Conservation (phyloP, 129 eudicot genomes). For the Pittosporum tobira region DNA sequence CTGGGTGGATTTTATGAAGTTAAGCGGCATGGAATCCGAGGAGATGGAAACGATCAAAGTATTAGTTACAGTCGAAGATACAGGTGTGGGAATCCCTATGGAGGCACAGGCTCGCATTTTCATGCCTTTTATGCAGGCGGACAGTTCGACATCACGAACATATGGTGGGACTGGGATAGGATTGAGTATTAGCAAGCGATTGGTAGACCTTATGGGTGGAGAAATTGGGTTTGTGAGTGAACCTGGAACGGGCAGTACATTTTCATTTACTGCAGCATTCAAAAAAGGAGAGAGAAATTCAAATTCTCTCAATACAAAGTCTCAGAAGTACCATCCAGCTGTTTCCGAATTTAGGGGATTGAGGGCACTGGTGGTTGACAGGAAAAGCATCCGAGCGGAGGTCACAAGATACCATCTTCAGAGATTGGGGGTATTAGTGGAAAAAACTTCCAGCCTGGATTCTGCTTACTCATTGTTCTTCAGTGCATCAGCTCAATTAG, state of each 20-base stretch:
- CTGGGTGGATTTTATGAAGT: constrained; percentile 43
- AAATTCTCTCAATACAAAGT: constrained; percentile 20
- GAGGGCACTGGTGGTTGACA: constrained; percentile 67
- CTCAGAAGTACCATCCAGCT: constrained; percentile 36
- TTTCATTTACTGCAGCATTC: constrained; percentile 67
- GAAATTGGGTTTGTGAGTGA: constrained; percentile 78
- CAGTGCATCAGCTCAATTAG: constrained; percentile 40
- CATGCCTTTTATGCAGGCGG: constrained; percentile 95
- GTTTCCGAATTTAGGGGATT: constrained; percentile 59
- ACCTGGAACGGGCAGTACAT: constrained; percentile 66
- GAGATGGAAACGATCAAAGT: constrained; percentile 36
- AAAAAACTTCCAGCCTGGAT: constrained; percentile 37
- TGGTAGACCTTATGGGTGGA: constrained; percentile 88
- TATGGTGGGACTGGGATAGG: constrained; percentile 98
- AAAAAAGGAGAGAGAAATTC: constrained; percentile 30
- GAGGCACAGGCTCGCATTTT: constrained; percentile 70
- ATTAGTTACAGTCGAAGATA: constrained; percentile 82
- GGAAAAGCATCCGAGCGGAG: constrained; percentile 57
- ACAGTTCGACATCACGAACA: constrained; percentile 71
- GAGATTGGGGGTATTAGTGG: constrained; percentile 64
- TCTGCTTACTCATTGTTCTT: constrained; percentile 30
- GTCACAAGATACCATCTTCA: constrained; percentile 81
- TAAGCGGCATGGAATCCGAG: constrained; percentile 22
- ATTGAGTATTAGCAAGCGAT: constrained; percentile 78
- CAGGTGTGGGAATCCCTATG: constrained; percentile 80